Evolutionary conservation across 305 asterid genomes (phyloP), one percentile per base, ranked within the genome.

Genomic region (Fraxinus platypoda): DNA sequence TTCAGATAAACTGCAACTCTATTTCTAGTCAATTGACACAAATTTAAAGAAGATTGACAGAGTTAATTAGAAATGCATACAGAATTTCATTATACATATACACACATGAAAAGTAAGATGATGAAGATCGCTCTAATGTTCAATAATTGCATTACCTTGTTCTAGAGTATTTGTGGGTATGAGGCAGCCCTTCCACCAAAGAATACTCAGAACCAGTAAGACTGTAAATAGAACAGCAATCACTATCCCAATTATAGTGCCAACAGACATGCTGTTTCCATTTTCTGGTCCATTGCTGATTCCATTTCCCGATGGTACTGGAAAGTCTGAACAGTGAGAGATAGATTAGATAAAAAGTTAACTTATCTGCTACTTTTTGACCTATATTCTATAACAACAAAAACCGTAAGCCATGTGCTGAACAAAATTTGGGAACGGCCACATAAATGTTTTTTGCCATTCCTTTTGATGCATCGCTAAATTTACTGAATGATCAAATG

Each of bases 271-370:
- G 73, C 74, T 46, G 13, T 59, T 59, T 19, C 30, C 70, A n/a
- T 57, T 57, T 37, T 41, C 33, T 30, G 71, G 52, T 31, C 34
- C 28, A 26, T 26, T 26, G 28, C 28, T 26, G 28, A 26, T 26
- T 26, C 0, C 4, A 6, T 31, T 31, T 31, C n/a, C n/a, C n/a
- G n/a, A 33, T 33, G 38, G 38, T 0, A 34, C 38, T 34, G 1
- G 78, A 77, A 52, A 83, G 74, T 81, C 87, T 86, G 80, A 35
- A 49, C 11, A 71, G 34, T 37, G 25, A 34, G 30, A 43, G 57
- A 74, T 12, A 21, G 72, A 62, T 25, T 21, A 3, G 33, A 23
- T 28, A 2, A 21, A 62, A 2, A 62, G 15, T 62, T 25, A 62
- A 62, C 72, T 2, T 62, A 9, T 62, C 11, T 8, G 68, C 15